A percentile compares a stretch with the other conserved stretches of the same genome.
phyloP scores from a whole-genome alignment of 2,329 filamentous ascomycete genomes.

The Sclerotinia minor region DNA sequence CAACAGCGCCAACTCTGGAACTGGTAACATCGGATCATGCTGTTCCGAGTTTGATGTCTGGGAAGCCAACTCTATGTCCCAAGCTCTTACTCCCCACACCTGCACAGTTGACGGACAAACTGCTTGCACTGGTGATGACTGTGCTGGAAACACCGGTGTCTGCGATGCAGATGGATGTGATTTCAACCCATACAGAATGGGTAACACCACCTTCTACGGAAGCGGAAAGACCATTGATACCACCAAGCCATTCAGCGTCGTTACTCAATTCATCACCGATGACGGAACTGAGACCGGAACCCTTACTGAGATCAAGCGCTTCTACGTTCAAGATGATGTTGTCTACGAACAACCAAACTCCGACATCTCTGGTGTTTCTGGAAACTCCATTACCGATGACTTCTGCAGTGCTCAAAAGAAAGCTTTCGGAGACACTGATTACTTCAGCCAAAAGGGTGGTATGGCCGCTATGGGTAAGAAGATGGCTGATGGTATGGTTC shows the following conservation, averaged over 20 bases:
- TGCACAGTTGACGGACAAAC: conserved; percentile 48
- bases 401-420: conserved; percentile 48
- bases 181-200: conserved; percentile 60
- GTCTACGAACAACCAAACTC: conserved; percentile 49
- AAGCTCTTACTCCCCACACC: conserved; percentile 58
- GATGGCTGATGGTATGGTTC: conserved; percentile 56
- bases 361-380: conserved; percentile 48
- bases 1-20: conserved; percentile 54
- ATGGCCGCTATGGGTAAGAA: conserved; percentile 55
- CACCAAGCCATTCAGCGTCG: conserved; percentile 53
- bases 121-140: conserved; percentile 20
- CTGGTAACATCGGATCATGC: conserved; percentile 53
- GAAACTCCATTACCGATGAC: conserved; percentile 53
- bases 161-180: conserved; percentile 62
- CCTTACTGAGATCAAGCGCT: conserved; percentile 53
- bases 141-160: conserved; percentile 3
- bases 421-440: conserved; percentile 50
- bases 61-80: conserved; percentile 61
- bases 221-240: conserved; percentile 53
- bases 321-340: conserved; percentile 56
- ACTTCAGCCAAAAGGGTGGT: conserved; percentile 57
- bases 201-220: conserved; percentile 56
- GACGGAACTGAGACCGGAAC: conserved; percentile 51
- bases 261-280: conserved; percentile 58
- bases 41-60: conserved; percentile 69